These are phyloP conservation scores for Vigna radiata DNA, from an alignment of 306 rosid species.

Conservation along the genomic window DNA sequence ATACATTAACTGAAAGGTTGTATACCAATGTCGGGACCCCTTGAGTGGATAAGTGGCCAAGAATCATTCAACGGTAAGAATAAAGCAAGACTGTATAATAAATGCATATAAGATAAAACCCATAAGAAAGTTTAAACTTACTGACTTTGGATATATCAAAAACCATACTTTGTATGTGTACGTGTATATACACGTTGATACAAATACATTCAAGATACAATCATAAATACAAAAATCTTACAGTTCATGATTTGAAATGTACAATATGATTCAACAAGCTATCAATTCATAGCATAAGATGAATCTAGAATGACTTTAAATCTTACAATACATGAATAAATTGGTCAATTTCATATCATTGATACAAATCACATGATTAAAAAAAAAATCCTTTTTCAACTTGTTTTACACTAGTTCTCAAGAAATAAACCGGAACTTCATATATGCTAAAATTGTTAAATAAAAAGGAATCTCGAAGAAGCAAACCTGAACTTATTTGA, in stretches of 20 bases:
- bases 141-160: constrained; percentile 5
- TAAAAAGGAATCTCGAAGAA: neutral
- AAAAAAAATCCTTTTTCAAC: neutral
- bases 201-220: constrained; percentile 17
- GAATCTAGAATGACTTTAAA: neutral
- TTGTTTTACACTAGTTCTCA: neutral
- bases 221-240: neutral
- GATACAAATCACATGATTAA: neutral
- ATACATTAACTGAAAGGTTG: constrained; percentile 14
- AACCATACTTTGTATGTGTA: neutral
- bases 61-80: constrained; percentile 5
- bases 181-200: neutral
- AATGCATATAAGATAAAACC: constrained; percentile 10
- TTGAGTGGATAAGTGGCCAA: constrained; percentile 1
- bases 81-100: constrained; percentile 4
- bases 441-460: neutral
- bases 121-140: neutral
- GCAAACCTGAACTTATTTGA: neutral
- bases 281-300: neutral
- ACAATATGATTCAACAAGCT: neutral
- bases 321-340: neutral
- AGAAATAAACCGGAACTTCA: neutral
- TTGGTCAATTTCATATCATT: neutral
- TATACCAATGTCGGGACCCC: constrained; percentile 1
- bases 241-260: neutral